A percentile compares a stretch with the other conserved stretches of the same genome.
Evolutionary conservation across 2,329 filamentous ascomycete species (phyloP).

Genomic region (Pseudogymnoascus sp.): DNA sequence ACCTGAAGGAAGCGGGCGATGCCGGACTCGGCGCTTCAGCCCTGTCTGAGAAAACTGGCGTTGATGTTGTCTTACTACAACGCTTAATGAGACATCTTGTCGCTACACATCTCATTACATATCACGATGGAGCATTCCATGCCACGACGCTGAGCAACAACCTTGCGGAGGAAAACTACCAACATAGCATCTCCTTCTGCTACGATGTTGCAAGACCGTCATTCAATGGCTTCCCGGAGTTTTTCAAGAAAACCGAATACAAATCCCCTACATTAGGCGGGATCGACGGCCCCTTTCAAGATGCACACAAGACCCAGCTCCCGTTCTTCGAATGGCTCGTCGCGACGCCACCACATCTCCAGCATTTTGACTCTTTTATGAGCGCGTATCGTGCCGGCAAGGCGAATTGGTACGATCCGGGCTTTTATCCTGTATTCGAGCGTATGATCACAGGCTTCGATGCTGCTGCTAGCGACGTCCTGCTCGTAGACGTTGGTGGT

Average conservation of each 20-base stretch:
- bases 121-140: conserved; percentile 18
- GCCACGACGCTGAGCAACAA: conserved; percentile 27
- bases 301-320: conserved; percentile 28
- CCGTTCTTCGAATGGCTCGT: conserved; percentile 32
- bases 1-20: background rate
- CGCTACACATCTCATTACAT: conserved; percentile 31
- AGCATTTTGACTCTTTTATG: conserved; percentile 32
- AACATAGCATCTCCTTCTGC: conserved; percentile 30
- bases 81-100: conserved; percentile 32
- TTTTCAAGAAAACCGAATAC: conserved; percentile 27
- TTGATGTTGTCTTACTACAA: conserved; percentile 13
- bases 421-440: conserved; percentile 21
- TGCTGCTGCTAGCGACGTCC: conserved; percentile 14
- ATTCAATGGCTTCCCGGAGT: conserved; percentile 27
- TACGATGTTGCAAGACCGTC: conserved; percentile 30
- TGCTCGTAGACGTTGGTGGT: conserved; percentile 25
- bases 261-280: conserved; percentile 20
- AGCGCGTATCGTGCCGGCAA: conserved; percentile 31
- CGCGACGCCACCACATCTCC: conserved; percentile 29
- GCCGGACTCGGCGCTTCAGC: background rate
- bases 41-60: background rate
- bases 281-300: conserved; percentile 30
- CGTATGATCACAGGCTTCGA: conserved; percentile 12
- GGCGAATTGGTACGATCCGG: conserved; percentile 30
- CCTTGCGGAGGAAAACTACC: conserved; percentile 29